Conservation (phyloP, 2,329 filamentous ascomycete genomes). For the Sclerotinia minor region DNA sequence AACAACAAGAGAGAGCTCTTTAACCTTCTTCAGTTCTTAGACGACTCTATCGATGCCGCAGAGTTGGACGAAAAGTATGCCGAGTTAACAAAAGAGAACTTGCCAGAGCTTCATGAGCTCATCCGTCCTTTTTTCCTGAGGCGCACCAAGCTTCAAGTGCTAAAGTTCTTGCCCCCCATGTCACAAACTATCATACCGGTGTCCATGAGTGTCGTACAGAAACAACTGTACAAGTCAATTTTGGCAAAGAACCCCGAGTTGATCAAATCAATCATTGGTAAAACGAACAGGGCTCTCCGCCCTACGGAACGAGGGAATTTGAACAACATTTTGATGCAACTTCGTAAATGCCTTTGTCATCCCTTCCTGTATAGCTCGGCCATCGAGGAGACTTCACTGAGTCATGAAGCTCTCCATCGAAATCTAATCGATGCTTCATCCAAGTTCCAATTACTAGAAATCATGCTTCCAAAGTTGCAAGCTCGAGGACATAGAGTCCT, state of each 20-base stretch:
- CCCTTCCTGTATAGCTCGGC: constrained; percentile 90
- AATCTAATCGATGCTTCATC: constrained; percentile 90
- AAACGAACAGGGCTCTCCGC: constrained; percentile 58
- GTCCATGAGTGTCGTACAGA: constrained; percentile 92
- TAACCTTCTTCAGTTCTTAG: constrained; percentile 93
- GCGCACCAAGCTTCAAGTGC: constrained; percentile 84
- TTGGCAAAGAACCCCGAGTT: constrained; percentile 86
- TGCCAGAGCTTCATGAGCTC: constrained; percentile 76
- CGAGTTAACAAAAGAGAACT: constrained; percentile 79
- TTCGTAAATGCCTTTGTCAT: constrained; percentile 92
- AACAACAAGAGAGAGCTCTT: constrained; percentile 95
- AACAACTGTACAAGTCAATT: constrained; percentile 92
- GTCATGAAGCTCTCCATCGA: constrained; percentile 63
- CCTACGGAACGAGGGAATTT: constrained; percentile 73
- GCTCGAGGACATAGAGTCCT: constrained; percentile 86
- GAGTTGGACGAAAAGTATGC: constrained; percentile 73
- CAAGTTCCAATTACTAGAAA: constrained; percentile 80
- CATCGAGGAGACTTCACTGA: constrained; percentile 78
- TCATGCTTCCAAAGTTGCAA: constrained; percentile 84
- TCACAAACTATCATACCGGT: constrained; percentile 93
- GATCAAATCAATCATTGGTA: constrained; percentile 81
- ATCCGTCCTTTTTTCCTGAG: constrained; percentile 72
- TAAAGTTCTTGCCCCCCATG: constrained; percentile 91
- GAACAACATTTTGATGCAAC: constrained; percentile 93
- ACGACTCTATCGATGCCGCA: constrained; percentile 67